These are phyloP conservation scores for Saturnispora dispora DNA, from an alignment of 805 yeast species.

Conservation along the genomic window DNA sequence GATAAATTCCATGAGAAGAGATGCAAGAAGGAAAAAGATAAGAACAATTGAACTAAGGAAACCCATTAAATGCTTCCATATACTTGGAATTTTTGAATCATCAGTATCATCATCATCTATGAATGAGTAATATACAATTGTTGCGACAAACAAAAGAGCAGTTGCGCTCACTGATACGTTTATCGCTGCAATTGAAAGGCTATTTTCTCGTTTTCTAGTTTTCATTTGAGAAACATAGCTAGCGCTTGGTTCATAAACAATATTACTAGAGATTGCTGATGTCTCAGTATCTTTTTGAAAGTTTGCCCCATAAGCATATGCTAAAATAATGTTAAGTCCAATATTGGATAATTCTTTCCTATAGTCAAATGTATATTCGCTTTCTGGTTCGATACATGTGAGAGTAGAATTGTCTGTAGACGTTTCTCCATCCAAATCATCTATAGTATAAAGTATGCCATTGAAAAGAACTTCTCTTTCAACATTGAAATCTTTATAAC, in stretches of 20 bases:
- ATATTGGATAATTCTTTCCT: slow-evolving; percentile 30
- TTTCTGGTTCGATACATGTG: slow-evolving; percentile 15
- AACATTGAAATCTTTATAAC: slow-evolving; percentile 33
- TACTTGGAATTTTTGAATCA: slow-evolving; percentile 26
- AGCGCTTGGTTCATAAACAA: slow-evolving; percentile 16
- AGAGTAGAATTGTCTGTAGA: slow-evolving; percentile 4
- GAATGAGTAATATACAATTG: slow-evolving; percentile 30
- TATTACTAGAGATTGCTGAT: slow-evolving; percentile 8
- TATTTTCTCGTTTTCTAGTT: slow-evolving; percentile 16
- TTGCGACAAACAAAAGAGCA: slow-evolving; percentile 22
- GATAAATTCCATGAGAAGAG: slow-evolving; percentile 29
- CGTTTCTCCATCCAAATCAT: not conserved
- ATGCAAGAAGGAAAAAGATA: slow-evolving; percentile 1
- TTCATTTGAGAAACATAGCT: slow-evolving; percentile 18
- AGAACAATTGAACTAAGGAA: slow-evolving; percentile 13
- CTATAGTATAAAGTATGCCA: slow-evolving; percentile 1
- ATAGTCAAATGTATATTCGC: slow-evolving; percentile 35
- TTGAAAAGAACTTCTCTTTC: slow-evolving; percentile 4
- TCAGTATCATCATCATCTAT: slow-evolving; percentile 28
- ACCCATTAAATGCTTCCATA: slow-evolving; percentile 31
- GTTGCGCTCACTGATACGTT: slow-evolving; percentile 26
- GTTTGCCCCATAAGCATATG: slow-evolving; percentile 35
- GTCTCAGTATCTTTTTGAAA: not conserved
- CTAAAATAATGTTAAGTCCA: slow-evolving; percentile 36
- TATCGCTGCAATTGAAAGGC: slow-evolving; percentile 26